phyloP scores from a whole-genome alignment of 192 early-diverging fungal genomes.

The Coemansia sp. region DNA sequence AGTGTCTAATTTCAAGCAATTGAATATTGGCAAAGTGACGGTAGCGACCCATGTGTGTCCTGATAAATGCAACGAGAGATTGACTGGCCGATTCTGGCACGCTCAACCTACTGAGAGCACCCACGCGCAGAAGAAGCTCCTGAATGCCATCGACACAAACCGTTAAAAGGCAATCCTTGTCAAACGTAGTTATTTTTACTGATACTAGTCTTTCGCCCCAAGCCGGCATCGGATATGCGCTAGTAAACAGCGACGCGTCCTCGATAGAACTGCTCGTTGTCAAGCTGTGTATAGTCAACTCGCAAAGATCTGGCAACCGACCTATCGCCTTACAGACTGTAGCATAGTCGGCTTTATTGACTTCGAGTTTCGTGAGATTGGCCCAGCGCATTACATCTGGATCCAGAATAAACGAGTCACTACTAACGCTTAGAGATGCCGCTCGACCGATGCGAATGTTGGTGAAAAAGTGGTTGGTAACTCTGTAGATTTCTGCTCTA shows the following conservation, averaged over 20 bases:
- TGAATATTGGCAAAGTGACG: neutral
- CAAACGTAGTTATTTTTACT: neutral
- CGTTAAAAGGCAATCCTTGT: no score
- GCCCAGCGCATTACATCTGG: neutral
- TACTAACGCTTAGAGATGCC: neutral
- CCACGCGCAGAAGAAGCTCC: neutral
- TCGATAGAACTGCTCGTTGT: neutral
- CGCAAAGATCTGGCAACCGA: neutral
- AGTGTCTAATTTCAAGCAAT: neutral
- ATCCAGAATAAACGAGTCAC: neutral
- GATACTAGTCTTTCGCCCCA: neutral
- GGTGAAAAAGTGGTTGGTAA: constrained; percentile 5
- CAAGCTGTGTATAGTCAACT: neutral
- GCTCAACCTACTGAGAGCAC: neutral
- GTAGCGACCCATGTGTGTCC: neutral
- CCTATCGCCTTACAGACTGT: neutral
- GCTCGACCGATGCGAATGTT: neutral
- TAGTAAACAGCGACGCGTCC: neutral
- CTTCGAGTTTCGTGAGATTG: neutral
- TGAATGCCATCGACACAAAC: neutral
- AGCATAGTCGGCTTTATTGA: neutral
- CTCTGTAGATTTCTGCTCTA: neutral
- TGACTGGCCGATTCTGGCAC: neutral
- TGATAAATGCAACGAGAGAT: neutral
- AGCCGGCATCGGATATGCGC: neutral